Evolutionary conservation across 2,329 filamentous ascomycete genomes (phyloP), one percentile per base, ranked within the genome.

Genomic region (Ilyonectria mors-panacis): DNA sequence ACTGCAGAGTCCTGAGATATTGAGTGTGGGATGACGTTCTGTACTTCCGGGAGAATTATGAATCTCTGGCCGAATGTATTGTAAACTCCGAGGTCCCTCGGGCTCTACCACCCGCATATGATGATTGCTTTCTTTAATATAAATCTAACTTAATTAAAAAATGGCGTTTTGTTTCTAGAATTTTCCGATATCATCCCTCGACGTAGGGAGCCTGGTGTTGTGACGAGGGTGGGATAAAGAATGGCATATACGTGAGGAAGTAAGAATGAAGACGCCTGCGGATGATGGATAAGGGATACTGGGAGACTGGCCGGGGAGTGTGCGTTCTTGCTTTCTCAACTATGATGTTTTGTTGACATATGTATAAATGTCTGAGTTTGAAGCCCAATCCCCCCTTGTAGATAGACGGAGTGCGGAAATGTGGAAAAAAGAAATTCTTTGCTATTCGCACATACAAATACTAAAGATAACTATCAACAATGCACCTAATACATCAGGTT

Each of bases 321-420:
- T 65, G 37, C 28, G 33, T 47, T 44, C 50, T 59, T 58, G 57
- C 48, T 65, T 65, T 48, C 65, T 13, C 48, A 42, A 53, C 30
- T 45, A 62, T 54, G 50, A 65, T 51, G 65, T 60, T 57, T 66
- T 62, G 28, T 59, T 58, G 47, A 45, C 26, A 59, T 8, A 55
- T 66, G 45, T 54, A 55, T 55, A 42, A 54, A 59, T 45, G 35
- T 51, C 47, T 63, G 45, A 39, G 59, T 74, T 67, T 67, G 58
- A 66, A 48, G 55, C 30, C 30, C 39, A 53, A 45, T 48, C 59
- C 54, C 59, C 48, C 60, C 60, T 57, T 67, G 69, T 73, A 73
- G 59, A 67, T 71, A 73, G 68, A 70, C 50, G 73, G 72, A 75
- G 70, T 73, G 67, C 48, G 70, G 69, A 66, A 70, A 67, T 68